Percentiles rank a stretch among this genome's conserved stretches.
Conservation (phyloP, 768 basidiomycete species). For the Kockovaella imperatae region DNA sequence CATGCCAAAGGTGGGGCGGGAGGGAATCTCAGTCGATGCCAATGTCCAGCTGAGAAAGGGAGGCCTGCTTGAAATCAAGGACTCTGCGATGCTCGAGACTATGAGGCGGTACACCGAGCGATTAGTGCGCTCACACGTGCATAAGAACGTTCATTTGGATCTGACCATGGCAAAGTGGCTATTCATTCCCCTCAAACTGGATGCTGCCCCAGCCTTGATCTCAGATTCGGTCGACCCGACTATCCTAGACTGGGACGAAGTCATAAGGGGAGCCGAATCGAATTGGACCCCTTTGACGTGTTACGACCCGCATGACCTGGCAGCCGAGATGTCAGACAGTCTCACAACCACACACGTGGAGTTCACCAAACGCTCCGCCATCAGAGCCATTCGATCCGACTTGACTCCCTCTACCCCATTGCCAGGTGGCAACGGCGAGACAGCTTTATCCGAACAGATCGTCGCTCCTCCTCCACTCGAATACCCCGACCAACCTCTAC, state of each 20-base stretch:
- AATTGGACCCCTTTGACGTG: conserved; percentile 8
- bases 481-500: conserved; percentile 10
- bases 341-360: conserved; percentile 11
- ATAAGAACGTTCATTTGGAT: conserved; percentile 6
- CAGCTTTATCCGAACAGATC: conserved; percentile 3
- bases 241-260: conserved; percentile 23
- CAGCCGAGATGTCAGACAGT: conserved; percentile 5
- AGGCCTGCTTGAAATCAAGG: conserved; percentile 14
- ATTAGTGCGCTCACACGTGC: conserved; percentile 14
- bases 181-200: conserved; percentile 17
- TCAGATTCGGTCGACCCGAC: conserved; percentile 1
- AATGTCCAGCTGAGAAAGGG: conserved; percentile 6
- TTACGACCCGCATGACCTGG: neutral
- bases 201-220: no score
- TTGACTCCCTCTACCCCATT: conserved; percentile 17
- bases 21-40: conserved; percentile 2
- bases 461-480: neutral
- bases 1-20: conserved; percentile 1
- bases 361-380: conserved; percentile 18
- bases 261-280: conserved; percentile 8
- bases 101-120: conserved; percentile 14
- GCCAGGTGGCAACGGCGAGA: conserved; percentile 3
- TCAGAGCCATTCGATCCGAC: conserved; percentile 10
- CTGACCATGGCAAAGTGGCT: conserved; percentile 13
- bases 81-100: conserved; percentile 10